Evolutionary conservation across 805 yeast genomes (phyloP).

Genomic region (Cyberlindnera maclurae): DNA sequence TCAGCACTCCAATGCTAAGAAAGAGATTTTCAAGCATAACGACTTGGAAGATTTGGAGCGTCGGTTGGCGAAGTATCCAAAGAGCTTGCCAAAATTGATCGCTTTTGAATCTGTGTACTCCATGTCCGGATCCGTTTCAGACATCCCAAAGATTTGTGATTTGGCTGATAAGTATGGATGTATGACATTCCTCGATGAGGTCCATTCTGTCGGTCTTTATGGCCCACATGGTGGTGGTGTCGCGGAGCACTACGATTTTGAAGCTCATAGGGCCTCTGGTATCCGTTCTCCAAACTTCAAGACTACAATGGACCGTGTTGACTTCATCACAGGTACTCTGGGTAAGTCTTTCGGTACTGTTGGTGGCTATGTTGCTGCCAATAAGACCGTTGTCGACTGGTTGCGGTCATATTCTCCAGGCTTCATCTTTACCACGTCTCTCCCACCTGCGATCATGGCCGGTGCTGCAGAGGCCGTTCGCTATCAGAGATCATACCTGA

Average conservation of each 20-base stretch:
- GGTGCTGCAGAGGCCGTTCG: slow-evolving; percentile 87
- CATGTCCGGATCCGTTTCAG: slow-evolving; percentile 97
- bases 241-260: slow-evolving; percentile 92
- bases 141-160: slow-evolving; percentile 87
- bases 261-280: slow-evolving; percentile 67
- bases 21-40: slow-evolving; percentile 89
- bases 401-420: slow-evolving; percentile 95
- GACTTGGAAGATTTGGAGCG: slow-evolving; percentile 78
- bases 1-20: slow-evolving; percentile 78
- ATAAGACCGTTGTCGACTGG: slow-evolving; percentile 82
- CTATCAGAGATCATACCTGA: slow-evolving; percentile 69
- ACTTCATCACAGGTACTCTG: slow-evolving; percentile 94
- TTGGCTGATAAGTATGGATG: slow-evolving; percentile 98
- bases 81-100: slow-evolving; percentile 84
- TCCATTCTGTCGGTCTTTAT: slow-evolving; percentile 97
- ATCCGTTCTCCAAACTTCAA: slow-evolving; percentile 41
- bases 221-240: slow-evolving; percentile 99
- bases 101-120: slow-evolving; percentile 97
- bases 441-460: slow-evolving; percentile 98
- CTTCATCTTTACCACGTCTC: slow-evolving; percentile 90
- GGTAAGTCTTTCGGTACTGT: slow-evolving; percentile 97
- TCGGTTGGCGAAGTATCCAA: slow-evolving; percentile 72
- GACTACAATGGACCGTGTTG: slow-evolving; percentile 83
- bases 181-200: slow-evolving; percentile 93
- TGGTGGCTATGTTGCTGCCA: slow-evolving; percentile 96